Evolutionary conservation across 495 filamentous ascomycete species (phyloP), one percentile per base, ranked within the genome.

Genomic region (Wilcoxina mikolae): DNA sequence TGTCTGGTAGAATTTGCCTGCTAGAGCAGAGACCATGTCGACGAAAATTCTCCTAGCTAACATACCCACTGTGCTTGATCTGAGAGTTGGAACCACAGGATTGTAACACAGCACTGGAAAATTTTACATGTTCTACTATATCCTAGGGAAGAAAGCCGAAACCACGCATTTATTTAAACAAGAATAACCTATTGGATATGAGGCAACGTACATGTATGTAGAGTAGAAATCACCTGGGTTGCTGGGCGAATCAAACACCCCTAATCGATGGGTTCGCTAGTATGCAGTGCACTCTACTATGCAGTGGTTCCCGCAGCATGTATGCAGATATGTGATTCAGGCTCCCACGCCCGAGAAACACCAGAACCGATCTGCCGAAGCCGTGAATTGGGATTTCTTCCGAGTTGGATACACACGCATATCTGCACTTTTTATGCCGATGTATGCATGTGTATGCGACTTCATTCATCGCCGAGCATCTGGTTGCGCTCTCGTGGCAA

Each of bases 221-320:
- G 7, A 35, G 5, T 15, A 15, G 31, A 5, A 15, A 35, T 35
- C 31, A 7, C 15, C 15, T 5, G 31, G 31, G 15, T 15, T 35
- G 5, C 31, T 35, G 31, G 31, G 31, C 31, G 31, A 35, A 35
- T 35, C 7, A 35, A 15, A 35, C 31, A 15, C 5, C 31, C 31
- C 15, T 7, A 5, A 35, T 35, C 31, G n/a, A n/a, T n/a, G n/a
- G n/a, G n/a, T n/a, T 35, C 31, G 31, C 31, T 35, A 35, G 15
- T 15, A 35, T 35, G 31, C 31, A 35, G 7, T 15, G 31, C n/a
- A n/a, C n/a, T n/a, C n/a, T n/a, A n/a, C n/a, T n/a, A 35, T 5
- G 15, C 15, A 15, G 31, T 35, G 29, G 47, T 31, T 50, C 47
- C 47, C 47, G 47, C 47, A 50, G 27, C 22, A 27, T 50, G 22